These are phyloP conservation scores for Ilyonectria destructans DNA, from an alignment of 2,329 filamentous ascomycete species.

Conservation along the genomic window DNA sequence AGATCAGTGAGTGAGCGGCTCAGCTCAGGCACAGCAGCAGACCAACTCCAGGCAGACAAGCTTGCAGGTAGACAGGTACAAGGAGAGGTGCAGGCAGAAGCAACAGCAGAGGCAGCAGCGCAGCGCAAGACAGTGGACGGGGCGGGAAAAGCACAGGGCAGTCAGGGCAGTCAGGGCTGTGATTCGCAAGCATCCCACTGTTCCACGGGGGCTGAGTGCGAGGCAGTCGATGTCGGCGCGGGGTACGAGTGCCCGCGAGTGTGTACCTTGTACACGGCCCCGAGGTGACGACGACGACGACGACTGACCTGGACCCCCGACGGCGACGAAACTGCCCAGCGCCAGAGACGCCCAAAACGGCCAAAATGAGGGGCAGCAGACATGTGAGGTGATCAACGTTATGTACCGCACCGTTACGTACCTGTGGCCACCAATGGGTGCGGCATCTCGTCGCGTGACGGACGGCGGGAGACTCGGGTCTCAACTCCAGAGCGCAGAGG, in stretches of 20 bases:
- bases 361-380: not conserved
- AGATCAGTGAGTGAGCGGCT: constrained; percentile 38
- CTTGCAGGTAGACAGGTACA: constrained; percentile 10
- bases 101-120: not conserved
- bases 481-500: constrained; percentile 6
- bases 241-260: constrained; percentile 34
- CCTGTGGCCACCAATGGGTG: constrained; percentile 44
- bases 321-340: constrained; percentile 9
- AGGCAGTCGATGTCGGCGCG: constrained; percentile 25
- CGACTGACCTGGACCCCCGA: not conserved
- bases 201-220: constrained; percentile 4
- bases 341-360: constrained; percentile 8
- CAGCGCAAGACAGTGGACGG: not conserved
- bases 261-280: constrained; percentile 5
- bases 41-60: constrained; percentile 32
- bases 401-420: constrained; percentile 32
- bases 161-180: constrained; percentile 26
- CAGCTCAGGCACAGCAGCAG: constrained; percentile 37
- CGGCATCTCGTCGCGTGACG: constrained; percentile 36
- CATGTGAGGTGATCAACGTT: constrained; percentile 8
- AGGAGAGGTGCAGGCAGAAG: not conserved
- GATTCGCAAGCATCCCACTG: constrained; percentile 43
- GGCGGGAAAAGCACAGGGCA: constrained; percentile 14
- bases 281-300: constrained; percentile 17
- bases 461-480: not conserved